Evolutionary conservation across 2,329 filamentous ascomycete genomes (phyloP), one percentile per base, ranked within the genome.

Genomic region (Penicillium sp.): DNA sequence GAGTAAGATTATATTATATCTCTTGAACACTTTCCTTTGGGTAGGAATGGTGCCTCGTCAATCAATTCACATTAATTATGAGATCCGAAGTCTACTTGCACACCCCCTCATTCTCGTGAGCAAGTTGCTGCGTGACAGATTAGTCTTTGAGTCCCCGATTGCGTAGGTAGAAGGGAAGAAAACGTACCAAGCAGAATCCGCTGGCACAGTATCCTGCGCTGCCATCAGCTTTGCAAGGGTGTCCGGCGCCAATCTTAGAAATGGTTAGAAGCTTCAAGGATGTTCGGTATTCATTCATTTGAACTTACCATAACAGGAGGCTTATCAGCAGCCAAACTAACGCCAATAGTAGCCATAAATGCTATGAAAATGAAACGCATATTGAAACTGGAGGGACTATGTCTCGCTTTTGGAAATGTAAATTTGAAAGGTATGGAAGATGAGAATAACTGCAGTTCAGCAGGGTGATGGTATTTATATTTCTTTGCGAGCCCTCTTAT

Each of bases 171-270:
- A 17, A 28, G 9, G 9, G 2, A n/a, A 17, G 6, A 22, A 22
- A 16, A 6, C 46, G 0, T 33, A 50, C 52, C 46, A 55, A 16
- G 5, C 52, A 55, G 33, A 50, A 55, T 1, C 40, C 40, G 17
- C 52, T 55, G 3, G 40, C 33, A 31, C 52, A 55, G 31, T 50
- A 45, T 22, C 52, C 52, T 5, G 28, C 22, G 35, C 46, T 55
- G n/a, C 52, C 52, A 28, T 55, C 52, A 5, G 31, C n/a, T 14
- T 36, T 55, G 40, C 52, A 55, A 6, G 38, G 38, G 17, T n/a
- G n/a, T 14, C 46, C 40, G n/a, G 8, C 9, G 2, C 8, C 17
- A 40, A 55, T 50, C 52, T 55, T 8, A 26, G 12, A 5, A 4
- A 33, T 16, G 1, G 8, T 50, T 38, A 44, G 40, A 31, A 2